Evolutionary conservation across 2,329 filamentous ascomycete species (phyloP), one percentile per base, ranked within the genome.

Genomic region (Phyllosticta citriasiana): DNA sequence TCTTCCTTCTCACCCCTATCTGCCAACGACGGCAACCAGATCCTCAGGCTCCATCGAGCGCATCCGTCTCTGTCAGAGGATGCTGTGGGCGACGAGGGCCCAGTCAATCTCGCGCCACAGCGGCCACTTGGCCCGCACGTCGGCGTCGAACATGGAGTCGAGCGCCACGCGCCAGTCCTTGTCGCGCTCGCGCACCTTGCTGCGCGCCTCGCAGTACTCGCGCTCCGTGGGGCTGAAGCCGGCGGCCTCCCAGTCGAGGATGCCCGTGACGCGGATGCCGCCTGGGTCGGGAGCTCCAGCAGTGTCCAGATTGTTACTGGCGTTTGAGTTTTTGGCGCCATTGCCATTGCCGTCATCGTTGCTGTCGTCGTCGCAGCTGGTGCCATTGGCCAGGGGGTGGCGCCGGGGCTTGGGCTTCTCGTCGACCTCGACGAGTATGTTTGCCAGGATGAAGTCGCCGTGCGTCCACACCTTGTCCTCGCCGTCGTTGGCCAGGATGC

Each of bases 171-270:
- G 58, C 53, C 53, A 56, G 25, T 30, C 58, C 25, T 60, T 54
- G 19, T 60, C 58, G 19, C 58, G 35, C 22, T 54, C 58, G 35
- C 58, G 53, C 40, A 47, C 40, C 40, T 47, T 47, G 40, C 58
- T 60, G n/a, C 63, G 64, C 22, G 62, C 64, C 59, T 67, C 64
- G 14, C 65, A 65, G 52, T 65, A 67, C 57, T 67, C 65, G 12
- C 65, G 61, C 50, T 63, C 62, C 16, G 55, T 62, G 51, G 66
- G 65, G 53, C 66, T 66, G 55, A 66, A 67, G 3, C 65, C 64
- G 7, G 64, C 66, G 53, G 61, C 56, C 22, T 64, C 65, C 65
- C 65, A 65, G 19, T 67, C 66, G 16, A 67, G 56, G 27, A 67
- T 65, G 24, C 53, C 62, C 24, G 60, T 59, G 57, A 66, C 60